Conservation (phyloP, 2,329 filamentous ascomycete species). For the Pyrenophora teres region DNA sequence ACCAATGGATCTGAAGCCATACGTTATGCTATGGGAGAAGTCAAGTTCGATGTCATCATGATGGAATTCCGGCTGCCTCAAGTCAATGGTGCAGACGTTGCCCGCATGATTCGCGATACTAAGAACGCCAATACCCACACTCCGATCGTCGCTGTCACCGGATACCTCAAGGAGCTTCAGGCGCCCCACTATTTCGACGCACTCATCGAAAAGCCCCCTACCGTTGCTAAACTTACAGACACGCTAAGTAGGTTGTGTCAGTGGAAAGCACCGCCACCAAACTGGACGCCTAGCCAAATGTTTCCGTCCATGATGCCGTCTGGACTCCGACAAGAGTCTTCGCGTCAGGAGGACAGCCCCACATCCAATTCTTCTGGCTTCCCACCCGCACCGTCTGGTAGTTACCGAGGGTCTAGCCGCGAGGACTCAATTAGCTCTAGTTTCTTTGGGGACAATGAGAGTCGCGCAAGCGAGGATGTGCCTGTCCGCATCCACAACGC, state of each 20-base stretch:
- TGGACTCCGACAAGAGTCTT: constrained; percentile 66
- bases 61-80: constrained; percentile 95
- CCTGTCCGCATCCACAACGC: constrained; percentile 74
- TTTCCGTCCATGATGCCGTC: constrained; percentile 59
- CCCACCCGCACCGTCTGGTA: constrained; percentile 70
- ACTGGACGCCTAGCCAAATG: constrained; percentile 52
- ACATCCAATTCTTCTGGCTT: constrained; percentile 79
- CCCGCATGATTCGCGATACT: constrained; percentile 96
- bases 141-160: constrained; percentile 93
- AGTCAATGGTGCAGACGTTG: constrained; percentile 92
- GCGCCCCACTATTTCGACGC: constrained; percentile 95
- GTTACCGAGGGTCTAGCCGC: constrained; percentile 77
- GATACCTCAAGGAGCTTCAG: constrained; percentile 95
- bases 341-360: constrained; percentile 76
- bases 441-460: constrained; percentile 84
- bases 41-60: constrained; percentile 98
- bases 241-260: constrained; percentile 86
- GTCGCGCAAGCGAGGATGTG: constrained; percentile 73
- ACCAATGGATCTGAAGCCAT: constrained; percentile 89
- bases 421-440: constrained; percentile 89
- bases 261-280: constrained; percentile 80
- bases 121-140: constrained; percentile 94
- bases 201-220: constrained; percentile 95
- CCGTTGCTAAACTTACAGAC: constrained; percentile 86
- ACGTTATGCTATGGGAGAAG: constrained; percentile 91